Base-by-base conservation (phyloP, 805 yeast species). In the Starmerella gropengiesseri region DNA sequence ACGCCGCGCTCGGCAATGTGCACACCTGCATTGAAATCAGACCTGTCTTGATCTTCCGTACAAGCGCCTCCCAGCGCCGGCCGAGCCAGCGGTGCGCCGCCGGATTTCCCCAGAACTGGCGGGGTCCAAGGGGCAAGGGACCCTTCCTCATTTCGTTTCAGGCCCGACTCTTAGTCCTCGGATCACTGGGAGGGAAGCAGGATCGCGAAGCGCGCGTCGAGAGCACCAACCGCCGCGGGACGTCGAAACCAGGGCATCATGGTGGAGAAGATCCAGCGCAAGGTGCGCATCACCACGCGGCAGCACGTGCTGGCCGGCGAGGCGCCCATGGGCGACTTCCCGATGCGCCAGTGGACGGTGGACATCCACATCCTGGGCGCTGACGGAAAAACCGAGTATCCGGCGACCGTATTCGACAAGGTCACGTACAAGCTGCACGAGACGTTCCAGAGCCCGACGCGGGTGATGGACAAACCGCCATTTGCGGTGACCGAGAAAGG, bases 341-440 rank as follows among this genome's bases (percentile, higher is more conserved):
- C 98, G 14, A 80, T 89, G 81, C 78, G 97, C 59, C 77, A 77
- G 62, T 89, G 98, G 98, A 73, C 82, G 36, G 79, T 91, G 50
- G 77, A 78, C 59, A 73, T 91, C 37, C 63, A 74, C 31, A 62
- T 86, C 58, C 70, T 91, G 47, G 87, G 86, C 55, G 78, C 77
- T 47, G 74, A 75, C 45, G 95, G 95, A 16, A 73, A 78, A 45
- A 89, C 80, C 55, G 37, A 34, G 37, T 68, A 82, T 36, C 89
- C 95, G 12, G 96, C 96, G 2, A 75, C 70, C 35, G 71, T 89
- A 43, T 81, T 89, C 56, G 97, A 91, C 61, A 83, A 81, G 63
- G 95, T 86, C 41, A 86, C 94, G 4, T 89, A 89, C 62, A 79
- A 85, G 53, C 71, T 91, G 50, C 98, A 89, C 66, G 97, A 96